phyloP scores from a whole-genome alignment of 306 rosid species.

The Chamaecrista fasciculata region DNA sequence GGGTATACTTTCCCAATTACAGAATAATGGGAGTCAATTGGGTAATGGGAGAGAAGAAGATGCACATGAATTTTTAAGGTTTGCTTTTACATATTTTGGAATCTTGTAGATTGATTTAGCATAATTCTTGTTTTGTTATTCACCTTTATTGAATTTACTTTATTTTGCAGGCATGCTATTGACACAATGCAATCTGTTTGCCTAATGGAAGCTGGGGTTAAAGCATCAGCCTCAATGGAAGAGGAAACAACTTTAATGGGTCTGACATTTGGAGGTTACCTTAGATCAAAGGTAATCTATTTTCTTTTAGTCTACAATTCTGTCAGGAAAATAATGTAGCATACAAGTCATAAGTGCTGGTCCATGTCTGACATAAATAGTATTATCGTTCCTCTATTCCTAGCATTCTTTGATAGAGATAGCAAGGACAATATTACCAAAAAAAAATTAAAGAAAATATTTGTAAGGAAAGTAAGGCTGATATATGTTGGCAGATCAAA shows the following conservation, averaged over 20 bases:
- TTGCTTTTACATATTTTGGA: slow-evolving; percentile 14
- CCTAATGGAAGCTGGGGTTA: slow-evolving; percentile 63
- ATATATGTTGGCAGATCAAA: slow-evolving; percentile 63
- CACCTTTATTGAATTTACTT: slow-evolving; percentile 14
- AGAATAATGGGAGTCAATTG: slow-evolving; percentile 77
- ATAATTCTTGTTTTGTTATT: slow-evolving; percentile 17
- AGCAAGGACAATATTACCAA: slow-evolving; percentile 4
- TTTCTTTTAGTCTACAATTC: background rate
- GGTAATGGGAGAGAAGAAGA: slow-evolving; percentile 95
- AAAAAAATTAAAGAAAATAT: too few species aligned
- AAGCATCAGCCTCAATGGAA: slow-evolving; percentile 50
- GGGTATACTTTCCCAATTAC: slow-evolving; percentile 70
- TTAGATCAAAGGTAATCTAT: slow-evolving; percentile 73
- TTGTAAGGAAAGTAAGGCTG: slow-evolving; percentile 2
- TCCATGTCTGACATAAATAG: slow-evolving; percentile 2
- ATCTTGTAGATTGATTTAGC: background rate
- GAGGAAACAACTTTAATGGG: slow-evolving; percentile 84
- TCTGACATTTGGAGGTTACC: slow-evolving; percentile 93
- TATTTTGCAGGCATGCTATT: slow-evolving; percentile 65
- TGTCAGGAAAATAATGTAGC: slow-evolving; percentile 9
- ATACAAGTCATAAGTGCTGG: slow-evolving; percentile 6
- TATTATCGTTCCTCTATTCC: background rate
- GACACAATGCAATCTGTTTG: slow-evolving; percentile 89
- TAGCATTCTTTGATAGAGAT: slow-evolving; percentile 15
- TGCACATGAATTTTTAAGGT: slow-evolving; percentile 96